Evolutionary conservation across 805 yeast species (phyloP).

Genomic region (Wickerhamiella spandovensis): DNA sequence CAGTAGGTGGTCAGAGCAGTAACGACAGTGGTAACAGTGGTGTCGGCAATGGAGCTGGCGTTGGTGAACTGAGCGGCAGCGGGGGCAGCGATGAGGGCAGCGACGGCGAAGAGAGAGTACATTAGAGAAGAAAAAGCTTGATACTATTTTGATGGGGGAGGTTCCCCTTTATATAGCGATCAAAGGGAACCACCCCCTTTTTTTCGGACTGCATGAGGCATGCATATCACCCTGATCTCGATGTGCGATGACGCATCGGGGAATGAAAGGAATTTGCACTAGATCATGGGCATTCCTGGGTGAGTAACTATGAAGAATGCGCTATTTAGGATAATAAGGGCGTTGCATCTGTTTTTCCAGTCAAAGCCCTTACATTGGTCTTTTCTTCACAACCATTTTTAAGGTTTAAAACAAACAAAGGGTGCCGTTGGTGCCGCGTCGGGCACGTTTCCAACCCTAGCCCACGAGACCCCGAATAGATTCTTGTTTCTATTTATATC

Average conservation of each 20-base stretch:
- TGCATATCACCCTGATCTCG: not conserved
- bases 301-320: not conserved
- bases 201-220: not conserved
- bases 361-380: not conserved
- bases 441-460: not conserved
- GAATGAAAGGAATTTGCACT: not conserved
- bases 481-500: not conserved
- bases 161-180: not conserved
- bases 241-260: not conserved
- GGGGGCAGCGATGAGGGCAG: not conserved
- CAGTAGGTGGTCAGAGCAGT: slow-evolving; percentile 57
- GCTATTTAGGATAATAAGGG: not conserved
- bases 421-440: not conserved
- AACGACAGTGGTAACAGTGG: slow-evolving; percentile 10
- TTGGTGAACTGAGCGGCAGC: slow-evolving; percentile 24
- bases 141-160: not conserved
- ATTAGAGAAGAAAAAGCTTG: not conserved
- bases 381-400: too few species aligned
- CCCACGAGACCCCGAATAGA: not conserved
- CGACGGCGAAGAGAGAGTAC: not conserved
- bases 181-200: not conserved
- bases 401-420: not conserved
- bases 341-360: too few species aligned
- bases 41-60: slow-evolving; percentile 5
- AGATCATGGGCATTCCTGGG: not conserved